These are phyloP conservation scores for Rhodosporidiobolus sp. DNA, from an alignment of 768 basidiomycete species.

Conservation along the genomic window DNA sequence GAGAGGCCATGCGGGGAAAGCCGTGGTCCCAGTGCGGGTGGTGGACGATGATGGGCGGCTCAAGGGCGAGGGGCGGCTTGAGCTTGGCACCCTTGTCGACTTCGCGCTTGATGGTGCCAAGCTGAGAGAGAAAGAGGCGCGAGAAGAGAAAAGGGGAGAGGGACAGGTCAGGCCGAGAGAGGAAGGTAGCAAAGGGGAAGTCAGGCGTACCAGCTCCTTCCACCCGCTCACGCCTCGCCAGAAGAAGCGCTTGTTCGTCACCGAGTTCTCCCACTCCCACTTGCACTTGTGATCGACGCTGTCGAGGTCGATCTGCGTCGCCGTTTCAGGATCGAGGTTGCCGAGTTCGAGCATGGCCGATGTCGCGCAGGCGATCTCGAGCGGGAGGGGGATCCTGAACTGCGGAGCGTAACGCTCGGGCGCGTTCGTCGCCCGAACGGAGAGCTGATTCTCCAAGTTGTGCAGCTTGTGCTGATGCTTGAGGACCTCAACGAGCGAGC, in stretches of 20 bases:
- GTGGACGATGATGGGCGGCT: background rate
- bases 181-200: background rate
- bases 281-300: background rate
- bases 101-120: background rate
- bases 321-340: background rate
- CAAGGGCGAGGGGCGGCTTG: constrained; percentile 2
- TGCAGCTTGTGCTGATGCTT: background rate
- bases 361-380: constrained; percentile 2
- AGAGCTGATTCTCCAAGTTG: background rate
- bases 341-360: background rate
- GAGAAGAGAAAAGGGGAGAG: too few species aligned
- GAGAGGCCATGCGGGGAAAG: too few species aligned
- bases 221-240: background rate
- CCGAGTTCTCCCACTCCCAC: background rate
- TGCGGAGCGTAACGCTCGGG: fast-evolving
- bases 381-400: background rate
- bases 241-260: background rate
- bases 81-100: background rate
- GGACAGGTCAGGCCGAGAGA: too few species aligned
- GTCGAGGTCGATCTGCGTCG: background rate
- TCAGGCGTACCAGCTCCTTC: background rate
- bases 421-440: too few species aligned
- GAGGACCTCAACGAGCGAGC: background rate
- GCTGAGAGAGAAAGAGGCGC: background rate
- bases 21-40: background rate